Evolutionary conservation across 169 alveolate genomes (phyloP), one percentile per base, ranked within the genome.

Genomic region (Plasmodium berghei): DNA sequence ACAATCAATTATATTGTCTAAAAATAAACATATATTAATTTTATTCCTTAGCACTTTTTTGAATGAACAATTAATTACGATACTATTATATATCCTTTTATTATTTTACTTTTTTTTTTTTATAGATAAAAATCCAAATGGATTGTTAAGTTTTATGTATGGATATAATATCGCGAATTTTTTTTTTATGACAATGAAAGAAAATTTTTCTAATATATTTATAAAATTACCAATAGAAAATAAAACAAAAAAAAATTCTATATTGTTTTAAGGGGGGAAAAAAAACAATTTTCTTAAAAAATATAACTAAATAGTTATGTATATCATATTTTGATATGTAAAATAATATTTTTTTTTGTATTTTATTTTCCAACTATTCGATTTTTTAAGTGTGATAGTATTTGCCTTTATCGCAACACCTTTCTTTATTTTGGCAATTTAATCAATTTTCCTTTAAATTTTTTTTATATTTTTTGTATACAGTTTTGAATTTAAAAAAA

Each of bases 161-260:
- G 77, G 77, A 1, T 77, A 77, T 62, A 77, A 77, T 71, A 77
- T 48, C 9, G 72, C 89, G 14, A 64, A 64, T 34, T 24, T 77
- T 9, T 67, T 77, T 52, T 48, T 77, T 42, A 14, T 54, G 26
- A 77, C 89, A 9, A 40, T 77, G 24, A 64, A 56, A 40, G 71
- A 77, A 5, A 62, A 52, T 34, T 12, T 63, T 20, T 16, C 14
- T 14, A 77, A 24, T 77, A 24, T 77, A 58, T 77, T 49, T 52
- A n/a, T 26, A 9, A 52, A 26, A 8, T 9, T 61, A 45, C 28
- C 45, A 45, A 26, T 8, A 5, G 52, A 74, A 18, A 24, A 61
- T 20, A 74, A 74, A 74, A 48, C 16, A 48, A 69, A 69, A 3
- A 58, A 16, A 58, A 58, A 20, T 9, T 16, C 12, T 5, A 16